Evolutionary conservation across 768 basidiomycete genomes (phyloP).

Genomic region (Trametes gibbosa): DNA sequence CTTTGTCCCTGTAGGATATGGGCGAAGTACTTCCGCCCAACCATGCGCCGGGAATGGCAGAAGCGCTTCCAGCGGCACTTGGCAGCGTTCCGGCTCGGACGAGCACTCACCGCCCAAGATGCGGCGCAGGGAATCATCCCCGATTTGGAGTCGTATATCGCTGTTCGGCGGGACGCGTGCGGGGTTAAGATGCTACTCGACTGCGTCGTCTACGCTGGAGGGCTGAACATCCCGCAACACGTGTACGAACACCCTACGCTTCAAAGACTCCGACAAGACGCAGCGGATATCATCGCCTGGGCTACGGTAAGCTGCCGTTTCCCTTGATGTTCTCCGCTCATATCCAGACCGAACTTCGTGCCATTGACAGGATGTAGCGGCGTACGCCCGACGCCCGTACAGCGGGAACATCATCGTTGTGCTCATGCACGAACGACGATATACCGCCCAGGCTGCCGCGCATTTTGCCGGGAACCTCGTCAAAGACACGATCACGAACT

Average conservation of each 20-base stretch:
- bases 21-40: constrained; percentile 34
- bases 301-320: constrained; percentile 43
- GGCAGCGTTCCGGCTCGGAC: constrained; percentile 33
- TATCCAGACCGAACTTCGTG: background rate
- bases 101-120: constrained; percentile 29
- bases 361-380: constrained; percentile 50
- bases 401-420: constrained; percentile 48
- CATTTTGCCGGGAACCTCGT: constrained; percentile 40
- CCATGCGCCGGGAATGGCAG: constrained; percentile 39
- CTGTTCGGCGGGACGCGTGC: constrained; percentile 44
- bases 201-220: constrained; percentile 51
- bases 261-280: constrained; percentile 36
- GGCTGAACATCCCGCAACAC: constrained; percentile 38
- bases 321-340: background rate
- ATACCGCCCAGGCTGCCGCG: constrained; percentile 51
- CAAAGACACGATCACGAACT: constrained; percentile 36
- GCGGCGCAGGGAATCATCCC: constrained; percentile 32
- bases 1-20: constrained; percentile 34
- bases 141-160: constrained; percentile 46
- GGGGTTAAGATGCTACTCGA: constrained; percentile 50
- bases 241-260: constrained; percentile 29
- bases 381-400: constrained; percentile 50
- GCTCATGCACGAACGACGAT: constrained; percentile 41
- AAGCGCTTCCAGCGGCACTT: constrained; percentile 40
- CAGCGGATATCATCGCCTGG: constrained; percentile 50